A percentile compares a stretch with the other conserved stretches of the same genome.
These are phyloP conservation scores for Dactylellina parvicollis DNA, from an alignment of 2,329 filamentous ascomycete genomes.

Conservation along the genomic window DNA sequence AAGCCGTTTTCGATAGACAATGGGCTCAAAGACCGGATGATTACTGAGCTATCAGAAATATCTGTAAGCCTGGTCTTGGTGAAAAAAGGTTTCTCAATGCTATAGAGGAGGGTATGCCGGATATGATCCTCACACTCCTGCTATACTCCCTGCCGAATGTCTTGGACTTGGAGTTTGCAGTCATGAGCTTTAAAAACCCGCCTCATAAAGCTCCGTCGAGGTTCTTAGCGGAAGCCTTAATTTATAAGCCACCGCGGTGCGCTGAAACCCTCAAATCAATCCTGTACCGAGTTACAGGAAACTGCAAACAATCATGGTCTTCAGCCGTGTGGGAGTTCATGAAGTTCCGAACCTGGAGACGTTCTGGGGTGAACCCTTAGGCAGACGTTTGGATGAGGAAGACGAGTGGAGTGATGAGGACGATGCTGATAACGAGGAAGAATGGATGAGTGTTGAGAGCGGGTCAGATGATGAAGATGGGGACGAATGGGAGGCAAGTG, in stretches of 20 bases:
- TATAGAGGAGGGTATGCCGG: slow-evolving; percentile 16
- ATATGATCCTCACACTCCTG: slow-evolving; percentile 36
- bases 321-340: not conserved
- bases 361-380: not conserved
- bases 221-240: not conserved
- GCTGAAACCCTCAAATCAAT: not conserved
- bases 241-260: not conserved
- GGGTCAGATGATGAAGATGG: not conserved
- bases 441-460: not conserved
- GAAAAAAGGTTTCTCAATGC: slow-evolving; percentile 23
- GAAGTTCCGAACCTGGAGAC: not conserved
- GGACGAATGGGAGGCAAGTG: not conserved
- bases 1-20: not conserved
- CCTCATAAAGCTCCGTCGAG: slow-evolving; percentile 8
- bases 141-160: slow-evolving; percentile 31
- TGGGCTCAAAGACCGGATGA: not conserved
- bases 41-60: not conserved
- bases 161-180: not conserved
- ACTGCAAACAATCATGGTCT: not conserved
- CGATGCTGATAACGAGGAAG: not conserved
- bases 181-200: slow-evolving; percentile 1
- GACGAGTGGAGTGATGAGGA: not conserved
- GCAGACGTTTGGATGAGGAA: not conserved
- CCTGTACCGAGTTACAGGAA: not conserved
- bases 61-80: slow-evolving; percentile 1